Conservation (phyloP, 208 protist species). For the Crithidia bombi region DNA sequence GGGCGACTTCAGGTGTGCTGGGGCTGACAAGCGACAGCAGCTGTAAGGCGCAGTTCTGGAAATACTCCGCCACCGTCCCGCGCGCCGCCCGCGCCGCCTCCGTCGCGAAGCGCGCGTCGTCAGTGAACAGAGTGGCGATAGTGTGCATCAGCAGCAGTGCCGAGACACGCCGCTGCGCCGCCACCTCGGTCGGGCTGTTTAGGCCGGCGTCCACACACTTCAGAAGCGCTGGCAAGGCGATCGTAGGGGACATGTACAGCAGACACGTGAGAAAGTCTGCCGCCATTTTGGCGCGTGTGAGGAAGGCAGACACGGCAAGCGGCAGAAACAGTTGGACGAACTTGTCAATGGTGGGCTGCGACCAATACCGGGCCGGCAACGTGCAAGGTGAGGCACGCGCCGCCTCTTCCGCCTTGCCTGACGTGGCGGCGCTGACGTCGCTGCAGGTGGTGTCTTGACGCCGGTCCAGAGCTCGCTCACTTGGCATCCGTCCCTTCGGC, state of each 20-base stretch:
- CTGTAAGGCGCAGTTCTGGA: constrained; percentile 32
- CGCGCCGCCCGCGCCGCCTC: constrained; percentile 24
- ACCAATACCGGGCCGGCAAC: constrained; percentile 40
- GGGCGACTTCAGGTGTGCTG: constrained; percentile 20
- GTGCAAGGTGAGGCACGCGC: background rate
- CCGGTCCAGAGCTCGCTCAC: background rate
- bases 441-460: background rate
- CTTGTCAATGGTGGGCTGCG: constrained; percentile 37
- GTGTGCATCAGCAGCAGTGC: constrained; percentile 36
- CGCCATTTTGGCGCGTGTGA: constrained; percentile 31
- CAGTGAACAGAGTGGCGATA: constrained; percentile 26
- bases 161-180: constrained; percentile 34
- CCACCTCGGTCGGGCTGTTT: constrained; percentile 37
- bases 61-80: constrained; percentile 35
- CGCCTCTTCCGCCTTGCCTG: background rate
- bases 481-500: background rate
- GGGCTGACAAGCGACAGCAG: constrained; percentile 43
- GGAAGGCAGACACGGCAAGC: constrained; percentile 40
- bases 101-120: constrained; percentile 16
- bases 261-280: constrained; percentile 39
- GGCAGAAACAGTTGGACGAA: constrained; percentile 61
- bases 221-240: constrained; percentile 37
- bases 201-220: constrained; percentile 41
- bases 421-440: background rate
- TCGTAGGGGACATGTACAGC: constrained; percentile 43